Conservation (phyloP, 805 yeast genomes). For the Teunomyces cretensis region DNA sequence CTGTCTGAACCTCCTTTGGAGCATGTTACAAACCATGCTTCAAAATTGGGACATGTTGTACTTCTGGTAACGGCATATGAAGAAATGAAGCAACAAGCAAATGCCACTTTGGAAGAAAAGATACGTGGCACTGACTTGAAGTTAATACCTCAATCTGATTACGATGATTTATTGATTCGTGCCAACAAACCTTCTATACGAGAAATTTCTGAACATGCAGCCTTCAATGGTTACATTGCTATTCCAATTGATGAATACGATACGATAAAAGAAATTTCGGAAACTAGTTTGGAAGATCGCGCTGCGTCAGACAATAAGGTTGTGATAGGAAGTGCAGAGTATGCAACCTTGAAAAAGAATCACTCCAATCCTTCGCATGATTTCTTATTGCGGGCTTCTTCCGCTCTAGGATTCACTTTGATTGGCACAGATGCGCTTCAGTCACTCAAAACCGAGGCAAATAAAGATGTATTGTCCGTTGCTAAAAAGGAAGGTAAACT, state of each 20-base stretch:
- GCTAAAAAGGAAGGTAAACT: conserved; percentile 18
- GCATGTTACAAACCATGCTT: conserved; percentile 6
- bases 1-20: conserved; percentile 4
- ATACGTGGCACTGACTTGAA: conserved; percentile 16
- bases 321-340: conserved; percentile 2
- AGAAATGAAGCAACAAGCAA: conserved; percentile 9
- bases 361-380: conserved; percentile 13
- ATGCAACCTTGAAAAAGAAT: conserved; percentile 6
- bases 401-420: conserved; percentile 9
- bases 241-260: conserved; percentile 7
- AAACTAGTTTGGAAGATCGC: neutral
- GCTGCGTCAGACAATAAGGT: conserved; percentile 6
- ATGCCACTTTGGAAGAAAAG: conserved; percentile 15
- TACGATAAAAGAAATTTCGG: neutral
- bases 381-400: conserved; percentile 9
- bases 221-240: conserved; percentile 26
- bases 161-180: conserved; percentile 15
- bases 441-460: conserved; percentile 13
- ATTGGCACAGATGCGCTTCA: conserved; percentile 11
- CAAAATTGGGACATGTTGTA: conserved; percentile 2
- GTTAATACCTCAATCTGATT: conserved; percentile 23
- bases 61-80: conserved; percentile 7
- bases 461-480: conserved; percentile 12
- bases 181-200: conserved; percentile 18
- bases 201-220: conserved; percentile 24